Evolutionary conservation across 1,284 basidiomycete species (phyloP), one percentile per base, ranked within the genome.

Genomic region (Cryptococcus hybrid): DNA sequence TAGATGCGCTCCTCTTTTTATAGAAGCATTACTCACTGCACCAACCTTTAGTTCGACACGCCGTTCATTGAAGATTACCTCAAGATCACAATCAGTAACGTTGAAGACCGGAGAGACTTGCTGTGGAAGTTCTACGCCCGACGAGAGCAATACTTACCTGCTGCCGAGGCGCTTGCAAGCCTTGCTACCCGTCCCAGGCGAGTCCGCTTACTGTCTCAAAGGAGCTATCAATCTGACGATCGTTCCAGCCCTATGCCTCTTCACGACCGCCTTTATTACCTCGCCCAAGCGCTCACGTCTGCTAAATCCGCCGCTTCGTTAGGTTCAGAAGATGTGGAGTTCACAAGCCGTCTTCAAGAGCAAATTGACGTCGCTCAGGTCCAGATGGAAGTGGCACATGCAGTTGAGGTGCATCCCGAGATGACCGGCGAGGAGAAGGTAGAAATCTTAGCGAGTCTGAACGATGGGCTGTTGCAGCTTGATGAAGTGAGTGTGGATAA

Each of bases 101-200:
- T 70, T 0, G 67, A 71, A 39, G 73, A 89, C 64, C 90, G 95
- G 72, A 88, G 87, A 67, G 91, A 99, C 70, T 77, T 99, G 5
- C 79, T 99, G 3, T 99, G 96, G 95, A 92, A 97, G 71, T 95
- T 90, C 78, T 96, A 97, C 71, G 91, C 95, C 51, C 90, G 94
- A 69, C 88, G 90, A 67, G 88, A 89, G 0, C 87, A 91, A 63
- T 88, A 88, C 53, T 75, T 92, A 47, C 83, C 86, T 43, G 95
- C 96, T 1, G 93, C 95, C 2, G 86, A 90, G 71, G 88, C 96
- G 2, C 84, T 99, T 50, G 84, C 84, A n/a, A 82, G 85, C 30
- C 80, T 99, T 51, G 95, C 96, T 30, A 89, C 92, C 63, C 88
- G 91, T n/a, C 83, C 83, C 2, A 84, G 88, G 89, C 95, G 64